Conservation (phyloP, 1,139 yeast genomes). For the Oligophagozyma castellii region DNA sequence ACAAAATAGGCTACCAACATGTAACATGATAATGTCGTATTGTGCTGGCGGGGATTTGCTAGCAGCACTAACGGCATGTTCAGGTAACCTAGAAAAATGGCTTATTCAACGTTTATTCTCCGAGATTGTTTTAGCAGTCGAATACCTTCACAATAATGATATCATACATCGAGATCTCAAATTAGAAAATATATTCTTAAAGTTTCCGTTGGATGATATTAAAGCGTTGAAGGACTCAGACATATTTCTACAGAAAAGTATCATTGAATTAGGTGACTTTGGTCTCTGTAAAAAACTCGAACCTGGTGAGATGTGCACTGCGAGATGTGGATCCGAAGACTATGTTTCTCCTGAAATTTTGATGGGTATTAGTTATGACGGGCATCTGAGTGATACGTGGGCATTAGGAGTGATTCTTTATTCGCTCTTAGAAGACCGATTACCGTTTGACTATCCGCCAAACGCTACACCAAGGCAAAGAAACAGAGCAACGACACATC, state of each 20-base stretch:
- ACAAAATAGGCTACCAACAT: slow-evolving; percentile 18
- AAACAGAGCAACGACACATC: slow-evolving; percentile 55
- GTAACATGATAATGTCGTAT: slow-evolving; percentile 53
- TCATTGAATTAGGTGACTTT: slow-evolving; percentile 69
- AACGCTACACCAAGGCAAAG: slow-evolving; percentile 35
- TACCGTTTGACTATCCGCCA: slow-evolving; percentile 78
- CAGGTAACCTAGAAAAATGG: slow-evolving; percentile 29
- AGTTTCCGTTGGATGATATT: slow-evolving; percentile 26
- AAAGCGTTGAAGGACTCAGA: slow-evolving; percentile 13
- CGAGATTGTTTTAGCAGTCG: slow-evolving; percentile 55
- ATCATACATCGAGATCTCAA: slow-evolving; percentile 83
- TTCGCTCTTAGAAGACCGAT: slow-evolving; percentile 64
- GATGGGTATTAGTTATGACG: slow-evolving; percentile 84
- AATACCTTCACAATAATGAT: slow-evolving; percentile 52
- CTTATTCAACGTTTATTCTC: slow-evolving; percentile 49
- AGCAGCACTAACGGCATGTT: slow-evolving; percentile 35
- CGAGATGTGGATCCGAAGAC: slow-evolving; percentile 93
- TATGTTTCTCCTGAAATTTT: slow-evolving; percentile 88
- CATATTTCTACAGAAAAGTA: slow-evolving; percentile 7
- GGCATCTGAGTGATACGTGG: slow-evolving; percentile 86
- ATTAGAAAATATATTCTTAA: slow-evolving; percentile 63
- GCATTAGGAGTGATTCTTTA: slow-evolving; percentile 84
- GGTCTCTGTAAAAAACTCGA: slow-evolving; percentile 68
- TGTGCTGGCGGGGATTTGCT: slow-evolving; percentile 78
- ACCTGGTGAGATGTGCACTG: slow-evolving; percentile 43